Conservation (phyloP, 768 basidiomycete species). For the Roridomyces roridus region DNA sequence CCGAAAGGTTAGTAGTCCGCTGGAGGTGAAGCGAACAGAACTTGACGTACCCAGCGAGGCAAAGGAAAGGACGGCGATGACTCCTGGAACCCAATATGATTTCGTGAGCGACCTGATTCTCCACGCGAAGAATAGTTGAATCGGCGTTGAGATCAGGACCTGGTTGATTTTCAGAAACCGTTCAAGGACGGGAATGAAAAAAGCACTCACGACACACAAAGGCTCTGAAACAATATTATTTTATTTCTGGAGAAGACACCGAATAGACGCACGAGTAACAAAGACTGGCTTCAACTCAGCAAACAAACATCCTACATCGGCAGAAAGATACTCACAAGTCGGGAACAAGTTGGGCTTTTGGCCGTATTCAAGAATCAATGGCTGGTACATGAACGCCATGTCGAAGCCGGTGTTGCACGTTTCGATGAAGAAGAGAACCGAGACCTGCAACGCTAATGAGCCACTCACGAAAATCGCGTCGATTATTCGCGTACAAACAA, state of each 20-base stretch:
- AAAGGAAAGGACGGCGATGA: slow-evolving; percentile 41
- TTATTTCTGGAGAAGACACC: slow-evolving; percentile 25
- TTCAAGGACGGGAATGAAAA: not conserved
- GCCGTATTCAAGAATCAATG: slow-evolving; percentile 49
- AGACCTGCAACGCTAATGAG: slow-evolving; percentile 34
- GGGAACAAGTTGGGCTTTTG: slow-evolving; percentile 20
- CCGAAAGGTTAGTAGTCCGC: not conserved
- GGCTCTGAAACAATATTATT: slow-evolving; percentile 33
- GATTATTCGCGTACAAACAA: slow-evolving; percentile 37
- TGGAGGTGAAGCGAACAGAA: not conserved
- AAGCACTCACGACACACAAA: slow-evolving; percentile 29
- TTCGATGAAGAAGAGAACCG: slow-evolving; percentile 49
- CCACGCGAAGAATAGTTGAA: slow-evolving; percentile 55
- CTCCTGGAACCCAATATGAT: slow-evolving; percentile 37
- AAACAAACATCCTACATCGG: not conserved
- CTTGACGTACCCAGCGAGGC: slow-evolving; percentile 39
- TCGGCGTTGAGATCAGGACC: slow-evolving; percentile 52
- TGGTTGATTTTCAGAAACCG: slow-evolving; percentile 13
- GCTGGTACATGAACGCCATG: slow-evolving; percentile 54
- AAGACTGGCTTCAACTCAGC: slow-evolving; percentile 29
- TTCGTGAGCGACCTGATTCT: slow-evolving; percentile 48
- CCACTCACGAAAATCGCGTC: not conserved
- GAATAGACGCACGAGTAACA: slow-evolving; percentile 26
- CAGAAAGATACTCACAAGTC: slow-evolving; percentile 15
- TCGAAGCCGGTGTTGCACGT: slow-evolving; percentile 50